Percentiles rank a stretch among this genome's conserved stretches.
Conservation (phyloP, 2,329 filamentous ascomycete species). For the Geosmithia putterillii region DNA sequence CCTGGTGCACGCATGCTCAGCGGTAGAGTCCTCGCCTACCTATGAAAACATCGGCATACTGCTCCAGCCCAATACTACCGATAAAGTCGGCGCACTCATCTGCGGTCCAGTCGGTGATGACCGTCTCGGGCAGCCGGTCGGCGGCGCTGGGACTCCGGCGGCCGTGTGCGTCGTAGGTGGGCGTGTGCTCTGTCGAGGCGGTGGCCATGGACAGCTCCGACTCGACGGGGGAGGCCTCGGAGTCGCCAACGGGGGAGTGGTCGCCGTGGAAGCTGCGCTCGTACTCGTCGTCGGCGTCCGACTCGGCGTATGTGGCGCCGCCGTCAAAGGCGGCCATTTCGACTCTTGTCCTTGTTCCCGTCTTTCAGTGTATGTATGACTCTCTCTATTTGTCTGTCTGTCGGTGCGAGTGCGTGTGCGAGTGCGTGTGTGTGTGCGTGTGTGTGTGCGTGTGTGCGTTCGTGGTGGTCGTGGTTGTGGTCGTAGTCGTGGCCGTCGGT, state of each 20-base stretch:
- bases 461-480: no score
- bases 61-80: conserved; percentile 61
- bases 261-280: conserved; percentile 55
- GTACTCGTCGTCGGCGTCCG: conserved; percentile 74
- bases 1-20: background rate
- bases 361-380: background rate
- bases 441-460: no score
- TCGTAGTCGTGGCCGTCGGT: no score
- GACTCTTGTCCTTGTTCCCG: background rate
- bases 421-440: no score
- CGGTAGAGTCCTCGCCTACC: conserved; percentile 40
- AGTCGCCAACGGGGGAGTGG: conserved; percentile 57
- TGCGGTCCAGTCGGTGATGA: conserved; percentile 69
- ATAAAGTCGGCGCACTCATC: conserved; percentile 90
- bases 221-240: conserved; percentile 57
- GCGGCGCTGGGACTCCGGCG: conserved; percentile 42
- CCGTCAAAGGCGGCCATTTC: conserved; percentile 33
- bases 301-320: conserved; percentile 64
- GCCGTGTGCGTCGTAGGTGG: conserved; percentile 46
- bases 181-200: conserved; percentile 61
- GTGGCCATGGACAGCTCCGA: conserved; percentile 50
- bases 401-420: no score
- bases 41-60: conserved; percentile 74
- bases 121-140: conserved; percentile 58
- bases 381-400: no score